Base-by-base conservation (phyloP, 805 yeast species). In the Teunomyces gatunensis region DNA sequence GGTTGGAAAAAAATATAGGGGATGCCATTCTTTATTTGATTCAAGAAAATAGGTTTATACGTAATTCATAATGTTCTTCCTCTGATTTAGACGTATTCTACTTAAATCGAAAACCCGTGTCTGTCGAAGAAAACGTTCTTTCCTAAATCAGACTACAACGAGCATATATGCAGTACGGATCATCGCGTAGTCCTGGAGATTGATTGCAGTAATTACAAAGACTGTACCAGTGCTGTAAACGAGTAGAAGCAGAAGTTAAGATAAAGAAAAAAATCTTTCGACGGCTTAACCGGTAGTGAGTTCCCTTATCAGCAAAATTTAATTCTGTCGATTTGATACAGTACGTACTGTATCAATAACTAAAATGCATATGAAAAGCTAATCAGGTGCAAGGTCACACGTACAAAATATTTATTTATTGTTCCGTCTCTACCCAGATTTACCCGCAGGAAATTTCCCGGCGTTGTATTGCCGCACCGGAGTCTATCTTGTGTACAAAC, bases 1-100 rank as follows among this genome's bases (percentile, higher is more conserved):
- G 84, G 42, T 76, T 70, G 2, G 84, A 75, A 10, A 81, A 66
- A 56, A 81, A 80, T 12, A 78, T 71, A 5, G 86, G 86, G 3
- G 86, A 81, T 1, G 82, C 78, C 85, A 81, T 81, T 32, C 18
- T 20, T n/a, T 6, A 11, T n/a, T 32, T 27, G 10, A 28, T 28
- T 15, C 28, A 18, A 17, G 11, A 10, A 37, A 37, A 7, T 7
- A n/a, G 7, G 5, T n/a, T 17, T 34, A 34, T 11, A 36, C 5
- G n/a, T 11, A 36, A 36, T 20, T 23, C 25, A 37, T 23, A 37
- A 37, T 37, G 40, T 21, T 23, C 15, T 29, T 27, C 15, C 13
- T 34, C 6, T 34, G 23, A 5, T 34, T 5, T 17, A 12, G 40
- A 23, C 9, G 17, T 23, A 27, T 17, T 17, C 12, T 37, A 37